These are phyloP conservation scores for Alternaria angustiovoidea DNA, from an alignment of 2,329 filamentous ascomycete species.

Conservation along the genomic window DNA sequence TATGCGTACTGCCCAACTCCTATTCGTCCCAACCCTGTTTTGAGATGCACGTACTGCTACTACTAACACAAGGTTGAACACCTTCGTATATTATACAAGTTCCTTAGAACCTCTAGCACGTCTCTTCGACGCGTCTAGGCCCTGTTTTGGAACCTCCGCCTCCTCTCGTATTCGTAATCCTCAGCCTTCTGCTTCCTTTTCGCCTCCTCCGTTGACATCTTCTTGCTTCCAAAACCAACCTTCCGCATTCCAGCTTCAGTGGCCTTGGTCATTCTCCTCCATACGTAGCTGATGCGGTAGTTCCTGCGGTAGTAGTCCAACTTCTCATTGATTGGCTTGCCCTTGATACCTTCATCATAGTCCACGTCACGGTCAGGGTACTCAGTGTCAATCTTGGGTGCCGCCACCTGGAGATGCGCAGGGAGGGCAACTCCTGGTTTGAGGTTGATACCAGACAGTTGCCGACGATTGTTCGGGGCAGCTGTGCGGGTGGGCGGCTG, in stretches of 20 bases:
- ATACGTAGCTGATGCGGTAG: slow-evolving; percentile 31
- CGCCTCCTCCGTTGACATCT: slow-evolving; percentile 27
- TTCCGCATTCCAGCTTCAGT: slow-evolving; percentile 22
- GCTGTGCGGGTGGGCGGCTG: slow-evolving; percentile 30
- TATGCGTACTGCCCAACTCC: slow-evolving; percentile 6
- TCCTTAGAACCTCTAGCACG: neutral
- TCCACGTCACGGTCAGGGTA: slow-evolving; percentile 33
- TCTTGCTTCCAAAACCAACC: slow-evolving; percentile 27
- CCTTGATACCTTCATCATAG: slow-evolving; percentile 32
- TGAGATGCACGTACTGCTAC: slow-evolving; percentile 1
- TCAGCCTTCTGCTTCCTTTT: slow-evolving; percentile 41
- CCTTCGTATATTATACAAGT: slow-evolving; percentile 34
- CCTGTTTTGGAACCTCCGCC: slow-evolving; percentile 41
- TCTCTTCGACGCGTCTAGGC: slow-evolving; percentile 17
- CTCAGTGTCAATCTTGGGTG: slow-evolving; percentile 23
- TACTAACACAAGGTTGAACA: slow-evolving; percentile 24
- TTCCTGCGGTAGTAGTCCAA: slow-evolving; percentile 39
- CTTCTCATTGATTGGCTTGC: slow-evolving; percentile 26
- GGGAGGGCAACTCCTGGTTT: slow-evolving; percentile 35
- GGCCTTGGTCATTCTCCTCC: slow-evolving; percentile 23
- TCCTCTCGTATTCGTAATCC: slow-evolving; percentile 38
- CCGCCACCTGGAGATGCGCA: slow-evolving; percentile 30
- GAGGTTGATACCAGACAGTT: slow-evolving; percentile 35
- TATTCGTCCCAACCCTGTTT: neutral
- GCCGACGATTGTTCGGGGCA: slow-evolving; percentile 19